Evolutionary conservation across 116 monocot species (phyloP), one percentile per base, ranked within the genome.

Genomic region (Papilionanthe hybrid): DNA sequence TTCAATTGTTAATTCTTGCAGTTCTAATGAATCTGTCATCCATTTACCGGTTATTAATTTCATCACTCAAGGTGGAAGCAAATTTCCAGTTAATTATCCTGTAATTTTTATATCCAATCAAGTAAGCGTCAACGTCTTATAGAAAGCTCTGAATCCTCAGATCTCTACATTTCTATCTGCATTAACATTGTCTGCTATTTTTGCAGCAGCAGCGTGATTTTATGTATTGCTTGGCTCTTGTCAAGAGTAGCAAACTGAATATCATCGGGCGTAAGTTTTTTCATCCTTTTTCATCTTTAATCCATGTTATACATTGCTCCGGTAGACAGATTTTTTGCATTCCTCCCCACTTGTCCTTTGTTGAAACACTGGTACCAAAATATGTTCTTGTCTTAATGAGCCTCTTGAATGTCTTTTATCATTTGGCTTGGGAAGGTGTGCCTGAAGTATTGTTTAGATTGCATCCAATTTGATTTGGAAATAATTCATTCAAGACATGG

Each of bases 191-290:
- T 37, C 32, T 48, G 8, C 47, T 10, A 77, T 60, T 13, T 25
- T 69, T 88, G 78, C 85, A 88, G 87, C 78, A 83, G 85, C 78
- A 91, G 81, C 58, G 68, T 42, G 79, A 83, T 28, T 78, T 15
- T 15, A 37, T 88, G 5, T 96, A 87, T 81, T 93, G 96, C 78
- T 77, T 96, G 89, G 96, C 87, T 32, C 27, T 93, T 79, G 37
- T 88, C 76, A 90, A 85, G 84, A 90, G 81, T 68, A 65, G 13
- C 56, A 79, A 78, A 45, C 50, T 91, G 65, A 93, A 86, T 88
- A 90, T 96, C 43, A 89, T 96, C 77, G 96, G 93, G 77, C 87
- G 93, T 96, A 93, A 91, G 96, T 69, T 56, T 42, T 42, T 37
- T 28, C 37, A 11, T 48, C 9, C 19, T 44, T 73, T 18, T 3